phyloP scores from a whole-genome alignment of 2,329 filamentous ascomycete genomes.

The Penicillium sp. region DNA sequence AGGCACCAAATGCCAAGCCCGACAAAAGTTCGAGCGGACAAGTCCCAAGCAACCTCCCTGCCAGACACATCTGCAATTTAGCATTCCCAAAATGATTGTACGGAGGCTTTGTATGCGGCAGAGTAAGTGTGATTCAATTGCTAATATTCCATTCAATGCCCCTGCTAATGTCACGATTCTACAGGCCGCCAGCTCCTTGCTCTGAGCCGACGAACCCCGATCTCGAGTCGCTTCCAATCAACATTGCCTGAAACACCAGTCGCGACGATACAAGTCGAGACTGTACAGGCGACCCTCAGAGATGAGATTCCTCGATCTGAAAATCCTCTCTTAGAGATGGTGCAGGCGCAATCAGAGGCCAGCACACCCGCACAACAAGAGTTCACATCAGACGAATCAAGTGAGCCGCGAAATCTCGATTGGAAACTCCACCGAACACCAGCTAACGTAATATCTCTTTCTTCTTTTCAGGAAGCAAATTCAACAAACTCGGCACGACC shows the following conservation, averaged over 20 bases:
- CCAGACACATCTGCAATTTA: slow-evolving; percentile 18
- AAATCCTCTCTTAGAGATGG: slow-evolving; percentile 16
- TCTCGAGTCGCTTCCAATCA: slow-evolving; percentile 36
- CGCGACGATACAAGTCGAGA: slow-evolving; percentile 23
- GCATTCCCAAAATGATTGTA: slow-evolving; percentile 41
- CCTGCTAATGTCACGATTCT: slow-evolving; percentile 15
- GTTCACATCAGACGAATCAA: slow-evolving; percentile 12
- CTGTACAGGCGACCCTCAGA: slow-evolving; percentile 19
- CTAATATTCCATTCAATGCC: neutral
- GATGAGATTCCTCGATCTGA: slow-evolving; percentile 9
- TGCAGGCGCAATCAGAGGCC: slow-evolving; percentile 9
- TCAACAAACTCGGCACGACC: slow-evolving; percentile 34
- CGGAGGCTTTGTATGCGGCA: slow-evolving; percentile 42
- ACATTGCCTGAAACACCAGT: slow-evolving; percentile 27
- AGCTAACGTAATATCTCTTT: neutral
- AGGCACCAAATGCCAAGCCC: slow-evolving; percentile 35
- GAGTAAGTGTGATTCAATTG: slow-evolving; percentile 30
- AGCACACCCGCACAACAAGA: slow-evolving; percentile 1
- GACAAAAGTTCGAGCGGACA: slow-evolving; percentile 38
- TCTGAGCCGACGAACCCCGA: slow-evolving; percentile 33
- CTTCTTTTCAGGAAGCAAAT: slow-evolving; percentile 28
- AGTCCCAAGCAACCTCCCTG: slow-evolving; percentile 18
- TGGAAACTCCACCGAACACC: neutral
- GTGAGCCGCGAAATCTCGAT: slow-evolving; percentile 23
- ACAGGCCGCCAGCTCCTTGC: slow-evolving; percentile 41